Evolutionary conservation across 2,329 filamentous ascomycete genomes (phyloP).

Genomic region (Monosporascus ibericus): DNA sequence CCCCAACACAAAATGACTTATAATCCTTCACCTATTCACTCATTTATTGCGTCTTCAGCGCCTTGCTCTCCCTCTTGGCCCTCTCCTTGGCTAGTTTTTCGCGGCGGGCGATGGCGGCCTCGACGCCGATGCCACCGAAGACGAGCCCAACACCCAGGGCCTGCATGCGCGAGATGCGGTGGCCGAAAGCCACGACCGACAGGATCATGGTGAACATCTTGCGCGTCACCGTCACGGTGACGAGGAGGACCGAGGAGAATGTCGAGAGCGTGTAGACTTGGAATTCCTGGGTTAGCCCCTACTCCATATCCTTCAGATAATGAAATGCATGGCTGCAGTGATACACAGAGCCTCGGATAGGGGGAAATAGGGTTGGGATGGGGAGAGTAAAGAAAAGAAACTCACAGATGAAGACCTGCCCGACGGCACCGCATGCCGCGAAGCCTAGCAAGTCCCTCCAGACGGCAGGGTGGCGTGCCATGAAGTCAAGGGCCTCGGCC

Average conservation of each 20-base stretch:
- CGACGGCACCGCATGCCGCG: slow-evolving; percentile 81
- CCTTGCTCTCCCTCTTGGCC: slow-evolving; percentile 45
- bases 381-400: slow-evolving; percentile 9
- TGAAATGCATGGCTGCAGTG: no score
- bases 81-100: slow-evolving; percentile 80
- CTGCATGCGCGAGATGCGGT: slow-evolving; percentile 79
- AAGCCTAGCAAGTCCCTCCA: slow-evolving; percentile 88
- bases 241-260: slow-evolving; percentile 85
- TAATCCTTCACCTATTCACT: no score
- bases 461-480: slow-evolving; percentile 72
- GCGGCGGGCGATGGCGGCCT: slow-evolving; percentile 70
- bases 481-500: slow-evolving; percentile 70
- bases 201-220: slow-evolving; percentile 99
- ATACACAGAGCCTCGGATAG: neutral
- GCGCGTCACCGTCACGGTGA: slow-evolving; percentile 93
- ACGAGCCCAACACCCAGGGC: slow-evolving; percentile 90
- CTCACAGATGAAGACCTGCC: slow-evolving; percentile 90
- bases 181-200: slow-evolving; percentile 90
- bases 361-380: neutral
- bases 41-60: no score
- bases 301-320: no score
- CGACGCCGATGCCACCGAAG: slow-evolving; percentile 90
- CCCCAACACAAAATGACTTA: no score
- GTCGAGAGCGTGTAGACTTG: slow-evolving; percentile 83
- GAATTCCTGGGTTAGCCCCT: neutral